Evolutionary conservation across 2,329 filamentous ascomycete genomes (phyloP).

Genomic region (Zasmidium citrigriseum): DNA sequence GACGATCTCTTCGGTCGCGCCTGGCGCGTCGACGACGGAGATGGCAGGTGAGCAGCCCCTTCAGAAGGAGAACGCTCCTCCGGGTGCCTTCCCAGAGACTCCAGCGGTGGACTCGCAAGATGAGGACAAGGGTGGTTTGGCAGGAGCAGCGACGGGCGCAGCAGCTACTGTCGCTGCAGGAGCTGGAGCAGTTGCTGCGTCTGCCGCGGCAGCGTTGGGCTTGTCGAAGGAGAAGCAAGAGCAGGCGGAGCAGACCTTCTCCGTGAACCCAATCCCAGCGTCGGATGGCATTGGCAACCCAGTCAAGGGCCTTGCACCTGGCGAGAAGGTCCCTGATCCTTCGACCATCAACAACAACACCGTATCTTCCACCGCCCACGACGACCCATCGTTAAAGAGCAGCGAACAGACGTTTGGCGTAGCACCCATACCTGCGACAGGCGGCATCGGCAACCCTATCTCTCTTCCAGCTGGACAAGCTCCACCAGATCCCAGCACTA

Average conservation of each 20-base stretch:
- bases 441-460: constrained; percentile 73
- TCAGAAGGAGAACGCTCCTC: constrained; percentile 42
- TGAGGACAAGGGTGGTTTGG: constrained; percentile 27
- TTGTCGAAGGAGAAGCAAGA: constrained; percentile 13
- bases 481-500: constrained; percentile 66
- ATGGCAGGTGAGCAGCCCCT: constrained; percentile 69
- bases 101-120: constrained; percentile 49
- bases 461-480: constrained; percentile 76
- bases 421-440: constrained; percentile 60
- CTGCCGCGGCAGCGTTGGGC: constrained; percentile 8
- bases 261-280: constrained; percentile 61
- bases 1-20: constrained; percentile 67
- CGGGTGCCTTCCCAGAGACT: constrained; percentile 73
- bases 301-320: constrained; percentile 70
- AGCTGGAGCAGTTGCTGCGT: constrained; percentile 10
- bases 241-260: constrained; percentile 45
- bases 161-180: constrained; percentile 7
- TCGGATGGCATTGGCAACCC: constrained; percentile 70
- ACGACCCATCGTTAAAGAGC: constrained; percentile 64
- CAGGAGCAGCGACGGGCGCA: constrained; percentile 8
- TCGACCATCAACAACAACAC: constrained; percentile 67
- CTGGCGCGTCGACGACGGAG: constrained; percentile 69
- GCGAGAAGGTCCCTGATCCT: constrained; percentile 75
- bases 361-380: constrained; percentile 62
- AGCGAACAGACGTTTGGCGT: constrained; percentile 48